Percentiles rank a stretch among this genome's conserved stretches.
phyloP scores from a whole-genome alignment of 164 flowering plant genomes.

The Vitis vinifera region DNA sequence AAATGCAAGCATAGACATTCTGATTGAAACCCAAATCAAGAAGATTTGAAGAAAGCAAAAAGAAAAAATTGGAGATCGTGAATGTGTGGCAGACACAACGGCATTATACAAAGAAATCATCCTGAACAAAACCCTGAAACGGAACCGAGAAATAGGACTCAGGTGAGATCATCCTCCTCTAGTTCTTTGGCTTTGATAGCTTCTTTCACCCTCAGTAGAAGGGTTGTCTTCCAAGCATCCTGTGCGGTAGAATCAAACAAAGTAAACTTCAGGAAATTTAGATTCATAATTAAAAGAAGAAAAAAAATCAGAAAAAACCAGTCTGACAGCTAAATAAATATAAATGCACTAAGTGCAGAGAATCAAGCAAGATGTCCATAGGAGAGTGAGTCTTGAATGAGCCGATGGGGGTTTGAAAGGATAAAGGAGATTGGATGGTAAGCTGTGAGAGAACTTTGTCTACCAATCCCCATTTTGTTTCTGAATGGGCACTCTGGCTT shows the following conservation, averaged over 20 bases:
- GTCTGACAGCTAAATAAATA: not conserved
- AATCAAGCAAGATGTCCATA: not conserved
- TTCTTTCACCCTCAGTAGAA: slow-evolving; percentile 73
- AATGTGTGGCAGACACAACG: slow-evolving; percentile 3
- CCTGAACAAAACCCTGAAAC: slow-evolving; percentile 2
- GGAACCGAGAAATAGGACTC: slow-evolving; percentile 2
- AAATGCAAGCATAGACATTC: not conserved
- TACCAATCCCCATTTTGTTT: not conserved
- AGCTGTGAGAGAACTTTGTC: no score
- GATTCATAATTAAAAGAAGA: not conserved
- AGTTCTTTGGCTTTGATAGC: slow-evolving; percentile 60
- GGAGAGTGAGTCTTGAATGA: no score
- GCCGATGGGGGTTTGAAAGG: no score
- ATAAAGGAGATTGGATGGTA: no score
- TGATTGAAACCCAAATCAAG: not conserved
- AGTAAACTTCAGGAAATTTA: not conserved
- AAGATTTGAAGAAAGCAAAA: not conserved
- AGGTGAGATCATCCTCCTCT: slow-evolving; percentile 81
- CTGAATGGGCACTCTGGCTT: not conserved
- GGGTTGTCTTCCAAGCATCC: slow-evolving; percentile 84
- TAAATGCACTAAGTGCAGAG: not conserved
- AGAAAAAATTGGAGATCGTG: not conserved
- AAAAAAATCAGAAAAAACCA: not conserved
- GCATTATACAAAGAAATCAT: slow-evolving; percentile 9
- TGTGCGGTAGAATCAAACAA: slow-evolving; percentile 14